Percentiles rank a stretch among this genome's conserved stretches.
These are phyloP conservation scores for Salvia sclarea DNA, from an alignment of 305 asterid genomes.

Conservation along the genomic window DNA sequence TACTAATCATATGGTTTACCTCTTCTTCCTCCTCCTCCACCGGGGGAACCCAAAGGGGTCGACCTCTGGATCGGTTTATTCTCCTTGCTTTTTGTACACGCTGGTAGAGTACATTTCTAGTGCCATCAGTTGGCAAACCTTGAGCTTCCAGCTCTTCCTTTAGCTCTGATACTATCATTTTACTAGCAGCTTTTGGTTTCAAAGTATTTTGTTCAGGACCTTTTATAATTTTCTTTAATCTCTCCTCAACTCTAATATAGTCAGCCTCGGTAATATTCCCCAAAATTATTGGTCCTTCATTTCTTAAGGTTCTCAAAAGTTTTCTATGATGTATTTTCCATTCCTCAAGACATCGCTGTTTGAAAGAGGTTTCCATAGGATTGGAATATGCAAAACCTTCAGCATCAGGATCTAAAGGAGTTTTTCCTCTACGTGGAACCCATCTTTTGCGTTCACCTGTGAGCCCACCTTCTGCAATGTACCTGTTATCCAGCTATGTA, in stretches of 20 bases:
- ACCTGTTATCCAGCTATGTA: slow-evolving; percentile 60
- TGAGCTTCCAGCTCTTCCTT: slow-evolving; percentile 99
- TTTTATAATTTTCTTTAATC: slow-evolving; percentile 82
- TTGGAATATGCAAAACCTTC: slow-evolving; percentile 82
- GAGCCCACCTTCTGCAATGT: slow-evolving; percentile 94
- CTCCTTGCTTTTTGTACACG: slow-evolving; percentile 99
- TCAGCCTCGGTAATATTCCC: slow-evolving; percentile 85
- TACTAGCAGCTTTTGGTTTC: slow-evolving; percentile 99
- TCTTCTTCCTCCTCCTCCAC: slow-evolving; percentile 97
- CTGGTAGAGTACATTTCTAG: slow-evolving; percentile 95
- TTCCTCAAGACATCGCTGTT: slow-evolving; percentile 92
- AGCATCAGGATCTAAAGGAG: slow-evolving; percentile 97
- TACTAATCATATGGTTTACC: slow-evolving; percentile 45
- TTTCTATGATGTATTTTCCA: slow-evolving; percentile 78
- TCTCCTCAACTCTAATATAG: slow-evolving; percentile 81
- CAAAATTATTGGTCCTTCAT: slow-evolving; percentile 80
- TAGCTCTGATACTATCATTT: slow-evolving; percentile 90
- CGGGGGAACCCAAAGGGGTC: slow-evolving; percentile 99
- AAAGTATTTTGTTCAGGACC: slow-evolving; percentile 82
- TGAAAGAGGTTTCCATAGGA: slow-evolving; percentile 95
- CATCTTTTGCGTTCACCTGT: slow-evolving; percentile 97
- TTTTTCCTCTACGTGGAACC: slow-evolving; percentile 97
- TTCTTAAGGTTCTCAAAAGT: slow-evolving; percentile 72
- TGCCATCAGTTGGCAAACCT: slow-evolving; percentile 95
- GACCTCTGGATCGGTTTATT: slow-evolving; percentile 95